These are phyloP conservation scores for Saccharomyces hybrid DNA, from an alignment of 1,139 yeast genomes.

Conservation along the genomic window DNA sequence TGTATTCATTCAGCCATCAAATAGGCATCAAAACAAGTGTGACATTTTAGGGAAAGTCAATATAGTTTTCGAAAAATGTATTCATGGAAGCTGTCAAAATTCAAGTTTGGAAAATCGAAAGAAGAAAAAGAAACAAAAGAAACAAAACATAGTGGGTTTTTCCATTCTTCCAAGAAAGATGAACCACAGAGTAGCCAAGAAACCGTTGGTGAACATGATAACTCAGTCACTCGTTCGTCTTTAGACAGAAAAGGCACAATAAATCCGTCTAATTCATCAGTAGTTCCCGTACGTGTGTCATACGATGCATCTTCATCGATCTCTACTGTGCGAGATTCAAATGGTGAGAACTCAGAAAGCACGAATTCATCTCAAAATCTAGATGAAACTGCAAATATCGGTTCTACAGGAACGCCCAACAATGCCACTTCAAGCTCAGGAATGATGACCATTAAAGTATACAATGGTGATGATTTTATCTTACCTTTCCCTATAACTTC, in stretches of 20 bases:
- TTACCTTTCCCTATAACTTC: conserved; percentile 26
- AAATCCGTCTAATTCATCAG: conserved; percentile 4
- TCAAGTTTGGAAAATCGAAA: conserved; percentile 14
- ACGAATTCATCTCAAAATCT: conserved; percentile 6
- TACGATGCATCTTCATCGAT: conserved; percentile 4
- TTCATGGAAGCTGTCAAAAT: conserved; percentile 27
- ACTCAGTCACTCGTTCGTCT: conserved; percentile 4
- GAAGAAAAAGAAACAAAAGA: neutral
- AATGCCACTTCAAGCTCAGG: conserved; percentile 15
- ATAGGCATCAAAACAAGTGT: no score
- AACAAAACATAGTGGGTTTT: conserved; percentile 3
- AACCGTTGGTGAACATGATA: conserved; percentile 1
- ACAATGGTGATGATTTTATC: conserved; percentile 24
- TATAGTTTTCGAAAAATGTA: conserved; percentile 15
- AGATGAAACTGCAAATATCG: conserved; percentile 7
- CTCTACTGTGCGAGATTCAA: conserved; percentile 2
- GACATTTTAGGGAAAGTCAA: neutral
- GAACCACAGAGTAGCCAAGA: conserved; percentile 2
- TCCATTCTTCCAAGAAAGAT: neutral
- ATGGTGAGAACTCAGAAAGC: neutral
- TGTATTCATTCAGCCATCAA: neutral
- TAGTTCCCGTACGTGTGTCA: conserved; percentile 5
- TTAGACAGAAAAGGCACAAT: conserved; percentile 3
- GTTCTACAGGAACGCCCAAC: neutral
- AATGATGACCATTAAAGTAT: conserved; percentile 25